Base-by-base conservation (phyloP, 2,329 filamentous ascomycete species). In the Sclerotinia minor region DNA sequence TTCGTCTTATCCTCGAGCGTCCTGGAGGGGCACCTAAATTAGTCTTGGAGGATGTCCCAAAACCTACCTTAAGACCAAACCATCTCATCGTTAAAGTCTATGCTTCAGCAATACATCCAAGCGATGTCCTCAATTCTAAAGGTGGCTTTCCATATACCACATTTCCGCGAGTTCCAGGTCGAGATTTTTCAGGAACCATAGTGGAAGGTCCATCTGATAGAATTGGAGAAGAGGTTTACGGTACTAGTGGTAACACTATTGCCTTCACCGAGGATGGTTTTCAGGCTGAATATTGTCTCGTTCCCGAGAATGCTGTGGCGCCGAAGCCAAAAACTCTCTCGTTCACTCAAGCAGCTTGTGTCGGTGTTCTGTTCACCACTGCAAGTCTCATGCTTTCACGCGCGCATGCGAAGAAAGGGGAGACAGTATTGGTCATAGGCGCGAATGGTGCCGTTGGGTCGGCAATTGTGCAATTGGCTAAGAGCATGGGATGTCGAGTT, bases 341-440 rank as follows among this genome's bases (percentile, higher is more conserved):
- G 5, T 74, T 70, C 41, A 66, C 60, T 2, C 71, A 75, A 38
- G 74, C 73, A 5, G 74, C 73, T 5, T 66, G 57, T 5, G 53
- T 75, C 13, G 73, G 73, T 1, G 73, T 75, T 11, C 73, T 73
- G 2, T 74, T 73, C 38, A 75, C 73, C 2, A 75, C 74, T 1
- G 74, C 74, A 4, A 41, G 38, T 3, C 66, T 72, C 5, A 61
- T 68, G 1, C 53, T 75, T 17, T 53, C 54, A 32, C 70, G 67
- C 13, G 69, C 69, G 3, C 60, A 64, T 6, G 38, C 61, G 11
- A 68, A 67, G 53, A 59, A 68, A 13, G 71, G 57, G 7, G 72
- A 75, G 66, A 64, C 29, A 1, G 68, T 75, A 13, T 58, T 75
- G 2, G 71, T 75, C 2, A 52, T 72, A 0, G 74, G 74, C 1